Evolutionary conservation across 2,329 filamentous ascomycete genomes (phyloP), one percentile per base, ranked within the genome.

Genomic region (Alternaria infectoria): DNA sequence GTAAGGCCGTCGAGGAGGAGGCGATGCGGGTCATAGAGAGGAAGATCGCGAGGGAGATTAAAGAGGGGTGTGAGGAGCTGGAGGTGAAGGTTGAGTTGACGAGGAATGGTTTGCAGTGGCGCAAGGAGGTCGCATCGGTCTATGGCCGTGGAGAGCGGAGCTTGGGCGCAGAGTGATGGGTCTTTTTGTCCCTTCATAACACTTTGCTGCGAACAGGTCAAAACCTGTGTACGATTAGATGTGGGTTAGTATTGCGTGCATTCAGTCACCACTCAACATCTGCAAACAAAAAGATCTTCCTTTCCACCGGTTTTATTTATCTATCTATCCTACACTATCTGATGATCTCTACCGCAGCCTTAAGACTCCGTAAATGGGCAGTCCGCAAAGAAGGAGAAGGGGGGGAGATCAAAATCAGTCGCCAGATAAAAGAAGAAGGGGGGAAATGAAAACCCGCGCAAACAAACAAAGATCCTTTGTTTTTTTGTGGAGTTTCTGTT

Each of bases 401-500:
- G 76, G 76, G 76, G 76, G 76, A 77, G 73, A 74, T 74, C 69
- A 44, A 69, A 76, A 73, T 69, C 73, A 73, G 71, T 68, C 57
- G 60, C 66, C 65, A 55, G 61, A 62, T 36, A 21, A 40, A 52
- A n/a, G 17, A 50, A 32, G 40, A 28, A 51, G 26, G 19, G 47
- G 47, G 36, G 32, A 36, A 25, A 56, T 52, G 49, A 61, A 67
- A 69, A 65, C 61, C 63, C 61, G 54, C 56, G 52, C 63, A 73
- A 73, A 69, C 69, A 71, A 74, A 69, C 71, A 72, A 75, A 72
- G 64, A 60, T 62, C 61, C 57, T 70, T 72, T 76, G 69, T 79
- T 78, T 79, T 61, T 77, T 63, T 63, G 57, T 74, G 66, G 71
- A 61, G 74, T 75, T 79, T 78, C 74, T 75, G 70, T 73, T 72